Percentiles rank a stretch among this genome's conserved stretches.
Conservation (phyloP, 768 basidiomycete genomes). For the Rhizopogon vulgaris region DNA sequence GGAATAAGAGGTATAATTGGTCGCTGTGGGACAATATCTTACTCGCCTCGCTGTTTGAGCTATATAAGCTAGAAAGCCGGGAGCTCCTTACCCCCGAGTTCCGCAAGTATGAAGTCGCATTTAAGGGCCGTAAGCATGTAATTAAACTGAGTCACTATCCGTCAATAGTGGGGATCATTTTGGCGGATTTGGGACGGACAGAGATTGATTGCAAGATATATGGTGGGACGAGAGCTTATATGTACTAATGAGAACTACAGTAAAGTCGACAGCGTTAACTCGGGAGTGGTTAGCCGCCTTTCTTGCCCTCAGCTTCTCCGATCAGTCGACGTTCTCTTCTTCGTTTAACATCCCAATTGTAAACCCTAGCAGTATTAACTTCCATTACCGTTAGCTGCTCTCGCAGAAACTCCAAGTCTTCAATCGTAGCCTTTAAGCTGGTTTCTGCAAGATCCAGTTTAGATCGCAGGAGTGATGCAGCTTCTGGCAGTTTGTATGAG, state of each 20-base stretch:
- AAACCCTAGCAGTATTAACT: slow-evolving; percentile 89
- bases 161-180: too few species aligned
- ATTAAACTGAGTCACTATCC: too few species aligned
- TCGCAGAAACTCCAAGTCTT: slow-evolving; percentile 88
- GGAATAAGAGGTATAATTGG: neutral
- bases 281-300: neutral
- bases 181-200: too few species aligned
- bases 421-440: slow-evolving; percentile 60
- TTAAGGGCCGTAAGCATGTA: too few species aligned
- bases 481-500: slow-evolving; percentile 80
- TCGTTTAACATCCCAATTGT: slow-evolving; percentile 93
- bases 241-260: neutral
- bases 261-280: neutral
- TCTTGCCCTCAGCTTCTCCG: slow-evolving; percentile 25
- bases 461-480: slow-evolving; percentile 62
- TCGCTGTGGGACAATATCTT: neutral
- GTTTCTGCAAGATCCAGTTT: slow-evolving; percentile 72
- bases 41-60: too few species aligned
- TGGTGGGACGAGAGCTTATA: neutral
- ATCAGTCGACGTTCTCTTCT: slow-evolving; percentile 52
- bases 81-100: too few species aligned
- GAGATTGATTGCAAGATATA: too few species aligned
- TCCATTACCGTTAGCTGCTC: slow-evolving; percentile 98
- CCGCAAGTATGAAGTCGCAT: too few species aligned
- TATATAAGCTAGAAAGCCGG: too few species aligned